These are phyloP conservation scores for Globisporangium carolinianum DNA, from an alignment of 352 stramenopile species.

Conservation along the genomic window DNA sequence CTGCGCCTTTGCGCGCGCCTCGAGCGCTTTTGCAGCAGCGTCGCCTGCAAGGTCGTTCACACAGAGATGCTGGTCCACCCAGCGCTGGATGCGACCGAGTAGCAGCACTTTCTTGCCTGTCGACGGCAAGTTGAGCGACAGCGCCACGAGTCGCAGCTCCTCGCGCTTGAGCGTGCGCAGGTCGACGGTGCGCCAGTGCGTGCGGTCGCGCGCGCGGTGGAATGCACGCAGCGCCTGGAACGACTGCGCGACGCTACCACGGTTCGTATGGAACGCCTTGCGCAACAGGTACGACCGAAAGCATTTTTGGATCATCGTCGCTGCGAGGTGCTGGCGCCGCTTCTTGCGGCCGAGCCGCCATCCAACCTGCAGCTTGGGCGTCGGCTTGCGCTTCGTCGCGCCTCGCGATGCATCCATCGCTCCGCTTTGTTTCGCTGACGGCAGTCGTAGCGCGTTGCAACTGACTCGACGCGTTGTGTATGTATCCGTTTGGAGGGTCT, in stretches of 20 bases:
- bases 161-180: slow-evolving; percentile 51
- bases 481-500: no score
- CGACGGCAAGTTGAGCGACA: slow-evolving; percentile 63
- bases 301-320: slow-evolving; percentile 62
- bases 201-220: slow-evolving; percentile 37
- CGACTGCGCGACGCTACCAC: slow-evolving; percentile 31
- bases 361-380: slow-evolving; percentile 49
- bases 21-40: slow-evolving; percentile 41
- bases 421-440: background rate
- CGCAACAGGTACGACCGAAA: slow-evolving; percentile 59
- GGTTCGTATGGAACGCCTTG: slow-evolving; percentile 42
- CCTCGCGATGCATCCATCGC: background rate
- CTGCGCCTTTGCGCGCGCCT: slow-evolving; percentile 53
- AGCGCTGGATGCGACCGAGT: slow-evolving; percentile 65
- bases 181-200: slow-evolving; percentile 50
- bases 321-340: slow-evolving; percentile 36
- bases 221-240: slow-evolving; percentile 51
- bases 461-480: no score
- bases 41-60: slow-evolving; percentile 50
- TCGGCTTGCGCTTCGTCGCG: slow-evolving; percentile 21
- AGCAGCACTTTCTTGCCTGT: slow-evolving; percentile 74
- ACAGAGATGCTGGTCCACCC: slow-evolving; percentile 61
- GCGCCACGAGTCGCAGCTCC: slow-evolving; percentile 49
- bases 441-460: background rate
- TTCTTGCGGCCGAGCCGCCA: slow-evolving; percentile 36